These are phyloP conservation scores for Bacidia rubella DNA, from an alignment of 495 filamentous ascomycete species.

Conservation along the genomic window DNA sequence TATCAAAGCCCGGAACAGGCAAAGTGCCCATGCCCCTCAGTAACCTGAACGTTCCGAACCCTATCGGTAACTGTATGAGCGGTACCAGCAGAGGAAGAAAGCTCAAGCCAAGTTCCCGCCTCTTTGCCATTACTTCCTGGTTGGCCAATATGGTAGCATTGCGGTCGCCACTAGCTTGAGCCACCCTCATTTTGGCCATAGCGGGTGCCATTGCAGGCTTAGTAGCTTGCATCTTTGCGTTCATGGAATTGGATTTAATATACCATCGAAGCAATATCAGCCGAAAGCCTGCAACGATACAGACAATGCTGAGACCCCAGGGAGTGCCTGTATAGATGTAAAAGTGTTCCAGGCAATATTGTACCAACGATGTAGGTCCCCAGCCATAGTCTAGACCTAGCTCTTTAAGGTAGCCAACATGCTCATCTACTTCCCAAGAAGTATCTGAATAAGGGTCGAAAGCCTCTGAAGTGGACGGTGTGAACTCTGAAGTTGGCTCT, in stretches of 20 bases:
- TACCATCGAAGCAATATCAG: conserved; percentile 49
- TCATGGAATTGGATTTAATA: conserved; percentile 43
- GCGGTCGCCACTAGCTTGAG: conserved; percentile 26
- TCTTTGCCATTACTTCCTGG: conserved; percentile 34
- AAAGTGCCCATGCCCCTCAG: conserved; percentile 57
- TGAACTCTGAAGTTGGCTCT: not conserved
- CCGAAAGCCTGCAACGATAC: conserved; percentile 50
- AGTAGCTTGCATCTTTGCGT: conserved; percentile 36
- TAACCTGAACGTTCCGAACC: conserved; percentile 69
- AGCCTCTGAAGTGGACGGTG: conserved; percentile 16
- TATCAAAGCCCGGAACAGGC: conserved; percentile 64
- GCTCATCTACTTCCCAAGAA: conserved; percentile 37
- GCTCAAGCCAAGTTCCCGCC: conserved; percentile 40
- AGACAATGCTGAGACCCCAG: conserved; percentile 67
- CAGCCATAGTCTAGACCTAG: conserved; percentile 78
- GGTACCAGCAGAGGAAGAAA: conserved; percentile 40
- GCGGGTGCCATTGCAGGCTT: conserved; percentile 36
- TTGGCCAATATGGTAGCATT: conserved; percentile 27
- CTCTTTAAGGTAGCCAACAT: conserved; percentile 68
- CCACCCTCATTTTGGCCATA: conserved; percentile 37
- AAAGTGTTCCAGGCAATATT: conserved; percentile 67
- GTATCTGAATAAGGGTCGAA: conserved; percentile 28
- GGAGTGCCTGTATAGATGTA: conserved; percentile 60
- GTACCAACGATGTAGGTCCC: conserved; percentile 54
- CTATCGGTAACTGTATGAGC: conserved; percentile 51